Conservation (phyloP, 2,329 filamentous ascomycete species). For the Ramularia endophylla region DNA sequence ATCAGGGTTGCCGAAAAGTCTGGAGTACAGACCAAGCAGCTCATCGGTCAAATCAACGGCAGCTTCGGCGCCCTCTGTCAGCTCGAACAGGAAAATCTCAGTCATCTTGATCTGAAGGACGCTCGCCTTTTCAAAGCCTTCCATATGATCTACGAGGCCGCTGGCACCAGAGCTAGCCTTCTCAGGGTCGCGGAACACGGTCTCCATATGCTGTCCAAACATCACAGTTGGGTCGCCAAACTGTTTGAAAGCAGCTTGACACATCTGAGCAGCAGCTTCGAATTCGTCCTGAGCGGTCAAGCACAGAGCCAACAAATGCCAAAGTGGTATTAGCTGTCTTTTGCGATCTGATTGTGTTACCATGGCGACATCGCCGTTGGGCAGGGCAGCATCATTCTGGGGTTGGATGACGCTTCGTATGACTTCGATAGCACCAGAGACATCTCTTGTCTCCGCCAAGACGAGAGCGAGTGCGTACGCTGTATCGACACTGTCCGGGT, state of each 20-base stretch:
- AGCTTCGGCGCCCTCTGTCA: conserved; percentile 73
- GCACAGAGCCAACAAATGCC: conserved; percentile 84
- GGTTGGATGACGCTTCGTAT: conserved; percentile 69
- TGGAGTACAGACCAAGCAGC: conserved; percentile 71
- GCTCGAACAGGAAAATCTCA: conserved; percentile 75
- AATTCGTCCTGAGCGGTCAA: conserved; percentile 84
- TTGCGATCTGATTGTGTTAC: conserved; percentile 41
- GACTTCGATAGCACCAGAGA: conserved; percentile 73
- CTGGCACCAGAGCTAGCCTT: conserved; percentile 16
- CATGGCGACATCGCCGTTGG: conserved; percentile 12
- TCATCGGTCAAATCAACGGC: conserved; percentile 87
- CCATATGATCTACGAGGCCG: conserved; percentile 71
- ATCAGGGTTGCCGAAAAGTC: conserved; percentile 65
- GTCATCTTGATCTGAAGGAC: conserved; percentile 97
- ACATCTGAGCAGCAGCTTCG: conserved; percentile 70
- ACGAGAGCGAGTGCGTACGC: conserved; percentile 77
- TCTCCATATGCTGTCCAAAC: conserved; percentile 56
- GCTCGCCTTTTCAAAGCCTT: conserved; percentile 73
- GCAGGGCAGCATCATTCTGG: conserved; percentile 11
- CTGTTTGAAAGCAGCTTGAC: conserved; percentile 86
- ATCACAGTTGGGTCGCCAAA: conserved; percentile 67
- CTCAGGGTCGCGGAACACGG: conserved; percentile 14
- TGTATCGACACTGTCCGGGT: conserved; percentile 54
- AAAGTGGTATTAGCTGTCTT: conserved; percentile 66
- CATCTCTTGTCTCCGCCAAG: conserved; percentile 79